Evolutionary conservation across 1,139 yeast genomes (phyloP).

Genomic region (Yamadazyma spencermartinsiae): DNA sequence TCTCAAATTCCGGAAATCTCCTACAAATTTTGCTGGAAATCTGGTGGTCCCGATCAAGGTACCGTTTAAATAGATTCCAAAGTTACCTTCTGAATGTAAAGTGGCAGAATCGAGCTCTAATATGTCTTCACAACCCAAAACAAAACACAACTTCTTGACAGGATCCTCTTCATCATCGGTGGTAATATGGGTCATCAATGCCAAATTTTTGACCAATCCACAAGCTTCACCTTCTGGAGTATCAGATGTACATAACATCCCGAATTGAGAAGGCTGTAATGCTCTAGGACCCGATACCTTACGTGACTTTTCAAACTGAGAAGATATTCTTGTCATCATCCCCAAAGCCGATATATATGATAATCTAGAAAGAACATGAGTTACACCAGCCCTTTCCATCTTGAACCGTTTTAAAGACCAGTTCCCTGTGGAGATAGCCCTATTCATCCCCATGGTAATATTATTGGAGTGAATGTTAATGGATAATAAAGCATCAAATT

Average conservation of each 20-base stretch:
- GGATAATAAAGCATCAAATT: conserved; percentile 87
- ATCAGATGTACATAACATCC: conserved; percentile 98
- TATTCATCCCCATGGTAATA: conserved; percentile 89
- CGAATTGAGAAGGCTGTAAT: conserved; percentile 97
- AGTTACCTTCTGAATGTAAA: conserved; percentile 72
- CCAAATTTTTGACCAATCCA: conserved; percentile 95
- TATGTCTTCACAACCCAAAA: conserved; percentile 89
- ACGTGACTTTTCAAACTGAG: conserved; percentile 96
- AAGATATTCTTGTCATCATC: conserved; percentile 99
- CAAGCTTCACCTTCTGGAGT: conserved; percentile 99
- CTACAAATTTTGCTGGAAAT: conserved; percentile 79
- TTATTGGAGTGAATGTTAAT: conserved; percentile 89
- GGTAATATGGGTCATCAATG: conserved; percentile 97
- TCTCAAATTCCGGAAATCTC: conserved; percentile 75
- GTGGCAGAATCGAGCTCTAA: conserved; percentile 80
- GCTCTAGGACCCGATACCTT: conserved; percentile 99
- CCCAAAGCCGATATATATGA: conserved; percentile 95
- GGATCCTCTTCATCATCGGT: conserved; percentile 98
- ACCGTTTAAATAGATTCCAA: conserved; percentile 89
- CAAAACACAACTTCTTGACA: conserved; percentile 68
- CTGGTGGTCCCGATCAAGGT: conserved; percentile 88
- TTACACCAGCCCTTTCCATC: conserved; percentile 99
- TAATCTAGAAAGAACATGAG: conserved; percentile 88
- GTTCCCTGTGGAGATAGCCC: conserved; percentile 97
- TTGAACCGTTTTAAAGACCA: conserved; percentile 98